A percentile compares a stretch with the other conserved stretches of the same genome.
Conservation (phyloP, 805 yeast genomes). For the Dipodascopsis tothii region DNA sequence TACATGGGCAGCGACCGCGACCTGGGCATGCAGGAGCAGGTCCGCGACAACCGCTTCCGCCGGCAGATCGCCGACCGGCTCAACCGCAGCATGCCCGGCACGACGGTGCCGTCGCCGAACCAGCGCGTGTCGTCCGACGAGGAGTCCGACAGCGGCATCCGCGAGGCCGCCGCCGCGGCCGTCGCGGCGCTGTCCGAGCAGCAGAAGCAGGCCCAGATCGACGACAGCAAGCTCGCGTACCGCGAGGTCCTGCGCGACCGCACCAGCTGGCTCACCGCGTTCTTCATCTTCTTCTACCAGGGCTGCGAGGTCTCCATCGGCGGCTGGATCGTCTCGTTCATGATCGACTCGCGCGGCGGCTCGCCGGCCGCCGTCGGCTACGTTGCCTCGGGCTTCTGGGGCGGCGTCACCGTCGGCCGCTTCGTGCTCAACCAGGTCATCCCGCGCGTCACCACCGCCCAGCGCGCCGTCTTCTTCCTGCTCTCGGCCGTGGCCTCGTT, state of each 20-base stretch:
- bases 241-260: conserved; percentile 3
- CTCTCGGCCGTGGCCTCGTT: conserved; percentile 33
- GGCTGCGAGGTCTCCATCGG: conserved; percentile 66
- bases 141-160: not conserved
- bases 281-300: conserved; percentile 52
- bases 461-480: conserved; percentile 34
- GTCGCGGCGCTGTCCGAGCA: not conserved
- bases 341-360: conserved; percentile 48
- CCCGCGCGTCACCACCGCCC: conserved; percentile 11
- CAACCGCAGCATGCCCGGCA: not conserved
- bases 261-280: conserved; percentile 40
- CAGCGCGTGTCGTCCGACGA: not conserved
- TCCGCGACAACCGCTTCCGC: not conserved
- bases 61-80: not conserved
- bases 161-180: not conserved
- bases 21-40: conserved; percentile 12
- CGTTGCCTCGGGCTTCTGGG: conserved; percentile 65
- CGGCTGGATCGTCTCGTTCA: conserved; percentile 63
- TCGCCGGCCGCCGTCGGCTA: conserved; percentile 46
- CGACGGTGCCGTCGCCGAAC: not conserved
- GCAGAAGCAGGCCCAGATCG: not conserved
- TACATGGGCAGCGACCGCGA: conserved; percentile 32
- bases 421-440: conserved; percentile 35
- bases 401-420: conserved; percentile 61
- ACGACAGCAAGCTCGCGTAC: conserved; percentile 5